Base-by-base conservation (phyloP, 495 filamentous ascomycete species). In the Xylaria venustula region DNA sequence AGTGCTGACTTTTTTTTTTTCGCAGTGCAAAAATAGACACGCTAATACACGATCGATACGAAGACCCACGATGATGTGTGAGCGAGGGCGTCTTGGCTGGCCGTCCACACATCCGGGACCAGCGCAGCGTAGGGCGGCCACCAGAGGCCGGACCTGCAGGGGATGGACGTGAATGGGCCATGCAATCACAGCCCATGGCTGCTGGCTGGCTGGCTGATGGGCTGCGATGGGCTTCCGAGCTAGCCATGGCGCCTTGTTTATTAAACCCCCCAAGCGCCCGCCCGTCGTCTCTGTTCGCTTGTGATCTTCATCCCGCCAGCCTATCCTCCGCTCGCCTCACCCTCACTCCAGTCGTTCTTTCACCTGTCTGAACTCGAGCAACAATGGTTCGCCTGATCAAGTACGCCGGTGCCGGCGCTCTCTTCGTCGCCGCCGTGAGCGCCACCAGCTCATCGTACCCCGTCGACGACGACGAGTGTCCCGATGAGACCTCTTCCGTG, bases 261-360 rank as follows among this genome's bases (percentile, higher is more conserved):
- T 55, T 55, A 55, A 55, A 22, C 14, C 53, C 23, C 15, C 22
- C n/a, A 23, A 40, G 14, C 37, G 7, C 37, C 45, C 30, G 54
- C 44, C 54, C 4, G 44, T 47, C 54, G 30, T 40, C 37, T 49
- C 45, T 49, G 12, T 47, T 28, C 14, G 32, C 23, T 25, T 26
- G 54, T 45, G 50, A 58, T 30, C 61, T 54, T 36, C 58, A 66
- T 63, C 64, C 61, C 60, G 49, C 53, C 52, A 57, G 58, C 34
- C 53, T 56, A 57, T 58, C 42, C 62, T 63, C 51, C 50, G 54
- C 23, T 49, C 34, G 42, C 50, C 57, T 61, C 61, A 32, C 30
- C 63, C 66, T 51, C 65, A 67, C 67, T 67, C 64, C 59, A 71
- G 66, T 71, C 68, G 67, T 69, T 71, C 68, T 62, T 62, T 68